Evolutionary conservation across 805 yeast genomes (phyloP).

Genomic region (Peterozyma toletana): DNA sequence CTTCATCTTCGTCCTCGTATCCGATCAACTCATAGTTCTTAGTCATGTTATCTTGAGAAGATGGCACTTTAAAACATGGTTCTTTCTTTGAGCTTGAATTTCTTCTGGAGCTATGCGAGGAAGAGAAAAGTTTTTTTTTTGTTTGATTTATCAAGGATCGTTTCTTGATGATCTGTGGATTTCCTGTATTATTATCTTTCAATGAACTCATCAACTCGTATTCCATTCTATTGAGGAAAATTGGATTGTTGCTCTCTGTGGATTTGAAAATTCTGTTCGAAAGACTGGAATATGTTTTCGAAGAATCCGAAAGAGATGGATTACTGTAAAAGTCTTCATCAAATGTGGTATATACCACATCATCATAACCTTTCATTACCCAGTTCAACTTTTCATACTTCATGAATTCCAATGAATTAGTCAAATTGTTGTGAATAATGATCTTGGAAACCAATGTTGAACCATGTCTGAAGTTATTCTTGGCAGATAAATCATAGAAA

Average conservation of each 20-base stretch:
- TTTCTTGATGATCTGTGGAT: not conserved
- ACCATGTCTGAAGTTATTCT: slow-evolving; percentile 14
- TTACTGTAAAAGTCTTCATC: not conserved
- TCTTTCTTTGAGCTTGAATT: no score
- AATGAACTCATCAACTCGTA: slow-evolving; percentile 20
- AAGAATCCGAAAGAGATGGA: not conserved
- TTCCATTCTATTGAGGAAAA: slow-evolving; percentile 24
- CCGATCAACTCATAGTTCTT: slow-evolving; percentile 20
- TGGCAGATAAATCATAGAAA: slow-evolving; percentile 31
- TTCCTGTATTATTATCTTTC: slow-evolving; percentile 1
- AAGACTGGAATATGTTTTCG: not conserved
- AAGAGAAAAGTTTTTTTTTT: no score
- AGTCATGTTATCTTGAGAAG: not conserved
- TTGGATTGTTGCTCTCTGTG: slow-evolving; percentile 12
- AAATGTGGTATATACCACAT: not conserved
- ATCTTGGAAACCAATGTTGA: slow-evolving; percentile 30
- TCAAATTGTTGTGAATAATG: slow-evolving; percentile 43
- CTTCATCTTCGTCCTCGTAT: slow-evolving; percentile 14
- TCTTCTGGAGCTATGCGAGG: no score
- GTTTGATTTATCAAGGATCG: no score
- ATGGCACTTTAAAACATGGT: no score
- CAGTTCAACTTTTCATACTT: slow-evolving; percentile 46
- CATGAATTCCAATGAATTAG: slow-evolving; percentile 46
- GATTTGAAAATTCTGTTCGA: not conserved
- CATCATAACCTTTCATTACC: slow-evolving; percentile 14